Evolutionary conservation across 768 basidiomycete species (phyloP).

Genomic region (Polyporus arcularius): DNA sequence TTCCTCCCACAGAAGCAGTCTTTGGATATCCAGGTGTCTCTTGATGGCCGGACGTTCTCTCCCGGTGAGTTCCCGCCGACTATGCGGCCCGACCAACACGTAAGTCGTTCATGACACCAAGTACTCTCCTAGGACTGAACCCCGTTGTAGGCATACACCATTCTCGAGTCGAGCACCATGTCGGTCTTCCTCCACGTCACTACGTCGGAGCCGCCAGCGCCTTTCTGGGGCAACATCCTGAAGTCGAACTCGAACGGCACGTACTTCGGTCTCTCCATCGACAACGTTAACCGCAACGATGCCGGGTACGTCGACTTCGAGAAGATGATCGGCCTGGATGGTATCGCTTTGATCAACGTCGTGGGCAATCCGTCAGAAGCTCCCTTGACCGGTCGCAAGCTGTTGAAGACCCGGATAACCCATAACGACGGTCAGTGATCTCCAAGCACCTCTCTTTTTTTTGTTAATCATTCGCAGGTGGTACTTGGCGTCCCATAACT

Average conservation of each 20-base stretch:
- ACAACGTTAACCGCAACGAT: conserved; percentile 89
- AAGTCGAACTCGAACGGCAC: conserved; percentile 99
- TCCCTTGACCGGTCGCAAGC: conserved; percentile 66
- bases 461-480: conserved; percentile 46
- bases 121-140: neutral
- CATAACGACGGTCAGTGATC: conserved; percentile 85
- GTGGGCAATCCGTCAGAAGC: conserved; percentile 84
- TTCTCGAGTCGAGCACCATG: conserved; percentile 91
- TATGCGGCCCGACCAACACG: conserved; percentile 89
- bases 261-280: conserved; percentile 85
- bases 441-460: conserved; percentile 2
- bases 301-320: conserved; percentile 94
- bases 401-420: conserved; percentile 83
- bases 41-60: conserved; percentile 87
- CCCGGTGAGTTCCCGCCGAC: conserved; percentile 87
- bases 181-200: conserved; percentile 97
- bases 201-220: conserved; percentile 72
- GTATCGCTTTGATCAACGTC: conserved; percentile 91
- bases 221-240: conserved; percentile 87
- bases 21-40: conserved; percentile 86
- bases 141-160: conserved; percentile 74
- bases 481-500: conserved; percentile 80
- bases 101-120: conserved; percentile 37
- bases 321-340: conserved; percentile 94
- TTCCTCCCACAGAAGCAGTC: conserved; percentile 54